Base-by-base conservation (phyloP, 2,329 filamentous ascomycete genomes). In the Curvularia verruculosa region DNA sequence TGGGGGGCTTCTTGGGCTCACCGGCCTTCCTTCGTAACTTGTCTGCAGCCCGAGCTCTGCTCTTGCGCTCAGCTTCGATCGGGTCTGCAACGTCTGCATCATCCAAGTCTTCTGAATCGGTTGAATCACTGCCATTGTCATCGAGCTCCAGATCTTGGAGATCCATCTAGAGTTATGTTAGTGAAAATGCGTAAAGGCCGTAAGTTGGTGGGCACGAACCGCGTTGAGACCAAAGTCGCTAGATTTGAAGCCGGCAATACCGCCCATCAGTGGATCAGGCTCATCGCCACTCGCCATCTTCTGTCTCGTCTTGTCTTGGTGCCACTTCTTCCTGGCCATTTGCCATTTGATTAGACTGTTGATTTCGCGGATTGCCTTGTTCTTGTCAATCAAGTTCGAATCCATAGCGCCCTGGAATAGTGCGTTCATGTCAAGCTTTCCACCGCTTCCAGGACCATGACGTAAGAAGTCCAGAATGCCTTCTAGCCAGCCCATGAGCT, bases 401-500 rank as follows among this genome's bases (percentile, higher is more conserved):
- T 88, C 86, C 36, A 90, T 84, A 2, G 89, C 91, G 24, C 91
- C 92, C 62, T 91, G 88, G 72, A 98, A 94, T 21, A 99, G 81
- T 1, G 92, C 92, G 66, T 99, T 98, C 81, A 99, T 92, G 72
- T 99, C 93, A 19, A 99, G 81, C 62, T 90, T 94, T 36, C 92
- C 92, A 49, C 91, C 92, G 65, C 84, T 85, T 1, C 64, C 71
- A 5, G 93, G 95, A 0, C 95, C 95, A 63, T 92, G 88, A 44
- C 94, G 87, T 29, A 99, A 81, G 78, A 98, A 99, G 60, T 95
- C 91, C 5, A 99, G 85, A 56, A 99, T 98, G 34, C 89, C 90
- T 79, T 99, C 95, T 44, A 98, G 88, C 95, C 95, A 98, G 24
- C 88, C 88, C 95, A 99, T 99, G 49, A 99, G 84, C 69, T 96